These are phyloP conservation scores for Trametopsis cervina DNA, from an alignment of 768 basidiomycete species.

Conservation along the genomic window DNA sequence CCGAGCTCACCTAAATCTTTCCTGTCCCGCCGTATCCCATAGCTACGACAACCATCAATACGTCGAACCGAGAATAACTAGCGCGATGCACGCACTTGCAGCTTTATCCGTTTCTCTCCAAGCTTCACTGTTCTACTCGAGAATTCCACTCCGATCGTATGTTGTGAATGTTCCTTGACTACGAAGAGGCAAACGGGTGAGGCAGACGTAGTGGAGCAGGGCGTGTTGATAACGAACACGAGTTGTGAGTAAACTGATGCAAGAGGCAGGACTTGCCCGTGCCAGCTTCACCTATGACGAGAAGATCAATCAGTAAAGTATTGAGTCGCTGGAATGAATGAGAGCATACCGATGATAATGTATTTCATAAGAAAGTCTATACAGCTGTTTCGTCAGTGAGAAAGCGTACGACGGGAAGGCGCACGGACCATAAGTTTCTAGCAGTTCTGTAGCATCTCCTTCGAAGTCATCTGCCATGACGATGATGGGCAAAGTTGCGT, in stretches of 20 bases:
- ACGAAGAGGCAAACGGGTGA: slow-evolving; percentile 9
- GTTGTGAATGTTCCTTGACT: slow-evolving; percentile 96
- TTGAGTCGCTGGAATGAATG: slow-evolving; percentile 1
- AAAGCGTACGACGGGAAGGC: background rate
- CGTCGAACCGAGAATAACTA: slow-evolving; percentile 8
- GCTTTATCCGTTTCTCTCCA: slow-evolving; percentile 90
- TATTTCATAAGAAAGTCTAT: slow-evolving; percentile 98
- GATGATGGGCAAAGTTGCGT: background rate
- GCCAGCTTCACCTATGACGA: slow-evolving; percentile 83
- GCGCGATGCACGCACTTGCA: slow-evolving; percentile 60
- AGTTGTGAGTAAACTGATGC: slow-evolving; percentile 94
- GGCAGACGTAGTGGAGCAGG: background rate
- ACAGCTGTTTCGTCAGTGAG: background rate
- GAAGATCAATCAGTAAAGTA: slow-evolving; percentile 5
- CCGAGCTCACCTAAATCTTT: slow-evolving; percentile 69
- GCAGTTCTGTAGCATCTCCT: slow-evolving; percentile 81
- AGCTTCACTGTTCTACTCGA: slow-evolving; percentile 89
- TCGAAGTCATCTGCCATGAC: slow-evolving; percentile 49
- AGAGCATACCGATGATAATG: slow-evolving; percentile 79
- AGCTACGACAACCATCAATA: slow-evolving; percentile 41
- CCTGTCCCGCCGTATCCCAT: slow-evolving; percentile 98
- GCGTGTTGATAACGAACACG: slow-evolving; percentile 54
- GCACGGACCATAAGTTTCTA: slow-evolving; percentile 85
- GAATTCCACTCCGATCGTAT: slow-evolving; percentile 98
- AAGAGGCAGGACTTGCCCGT: slow-evolving; percentile 96